phyloP scores from a whole-genome alignment of 2,329 filamentous ascomycete genomes.

The Beauveria medogensis region DNA sequence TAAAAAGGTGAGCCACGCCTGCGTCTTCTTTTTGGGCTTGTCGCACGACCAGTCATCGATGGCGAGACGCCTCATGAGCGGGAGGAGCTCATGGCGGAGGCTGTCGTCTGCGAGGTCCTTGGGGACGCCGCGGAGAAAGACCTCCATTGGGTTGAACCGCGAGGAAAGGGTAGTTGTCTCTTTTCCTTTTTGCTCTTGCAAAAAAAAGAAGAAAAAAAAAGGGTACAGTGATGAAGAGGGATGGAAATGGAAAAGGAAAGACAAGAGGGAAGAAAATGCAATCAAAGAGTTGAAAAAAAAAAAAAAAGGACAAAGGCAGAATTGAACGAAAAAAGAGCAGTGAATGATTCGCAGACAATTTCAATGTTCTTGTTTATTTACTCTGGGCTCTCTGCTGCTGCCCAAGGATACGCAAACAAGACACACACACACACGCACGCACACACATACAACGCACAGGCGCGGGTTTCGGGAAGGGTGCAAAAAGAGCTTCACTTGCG shows the following conservation, averaged over 20 bases:
- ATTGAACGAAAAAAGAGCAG: too few species aligned
- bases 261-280: neutral
- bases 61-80: conserved; percentile 30
- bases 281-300: neutral
- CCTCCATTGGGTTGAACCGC: conserved; percentile 32
- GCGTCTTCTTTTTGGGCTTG: conserved; percentile 27
- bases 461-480: too few species aligned
- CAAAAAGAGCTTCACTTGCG: too few species aligned
- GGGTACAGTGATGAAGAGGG: neutral
- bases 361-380: neutral
- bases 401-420: neutral
- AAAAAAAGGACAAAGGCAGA: neutral
- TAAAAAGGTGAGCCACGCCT: conserved; percentile 38
- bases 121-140: conserved; percentile 37
- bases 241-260: neutral
- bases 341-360: too few species aligned
- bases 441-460: neutral
- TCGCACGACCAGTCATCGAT: conserved; percentile 37
- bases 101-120: conserved; percentile 27
- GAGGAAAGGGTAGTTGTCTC: too few species aligned
- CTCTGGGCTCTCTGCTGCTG: neutral
- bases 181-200: too few species aligned
- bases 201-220: neutral
- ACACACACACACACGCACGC: neutral
- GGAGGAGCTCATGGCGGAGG: conserved; percentile 31